Evolutionary conservation across 352 stramenopile genomes (phyloP).

Genomic region (Globisporangium cederbergense): DNA sequence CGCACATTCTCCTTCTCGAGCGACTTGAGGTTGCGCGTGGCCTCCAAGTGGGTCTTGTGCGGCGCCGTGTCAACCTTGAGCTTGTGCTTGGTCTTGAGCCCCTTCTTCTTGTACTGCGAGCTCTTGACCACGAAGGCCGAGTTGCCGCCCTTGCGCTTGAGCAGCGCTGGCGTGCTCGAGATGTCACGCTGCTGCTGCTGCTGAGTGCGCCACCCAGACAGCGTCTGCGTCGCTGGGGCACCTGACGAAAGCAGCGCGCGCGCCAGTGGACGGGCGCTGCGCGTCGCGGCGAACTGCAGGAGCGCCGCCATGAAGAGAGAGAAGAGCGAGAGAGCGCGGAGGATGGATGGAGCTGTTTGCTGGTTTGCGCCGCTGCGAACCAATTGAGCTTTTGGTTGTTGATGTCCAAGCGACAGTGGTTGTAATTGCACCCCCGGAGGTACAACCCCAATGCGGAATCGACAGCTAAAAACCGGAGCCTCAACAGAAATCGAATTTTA

Average conservation of each 20-base stretch:
- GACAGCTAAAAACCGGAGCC: too few relatives aligned
- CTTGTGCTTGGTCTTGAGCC: conserved; percentile 65
- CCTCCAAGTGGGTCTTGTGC: conserved; percentile 55
- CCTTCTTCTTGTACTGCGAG: conserved; percentile 44
- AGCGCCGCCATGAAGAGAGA: conserved; percentile 22
- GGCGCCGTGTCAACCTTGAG: conserved; percentile 55
- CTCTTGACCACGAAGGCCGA: conserved; percentile 66
- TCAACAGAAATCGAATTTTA: too few relatives aligned
- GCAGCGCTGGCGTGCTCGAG: conserved; percentile 36
- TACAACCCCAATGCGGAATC: too few relatives aligned
- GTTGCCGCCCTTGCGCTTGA: conserved; percentile 64
- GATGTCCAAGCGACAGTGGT: neutral
- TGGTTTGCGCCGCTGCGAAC: conserved; percentile 3
- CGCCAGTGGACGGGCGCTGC: conserved; percentile 8
- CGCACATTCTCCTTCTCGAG: conserved; percentile 30
- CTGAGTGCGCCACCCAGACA: conserved; percentile 3
- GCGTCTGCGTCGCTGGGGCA: neutral
- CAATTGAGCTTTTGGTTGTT: conserved; percentile 1
- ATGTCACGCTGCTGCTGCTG: conserved; percentile 25
- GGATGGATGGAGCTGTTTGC: conserved; percentile 3
- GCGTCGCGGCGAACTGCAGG: conserved; percentile 27
- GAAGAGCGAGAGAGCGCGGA: neutral
- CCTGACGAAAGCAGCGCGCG: conserved; percentile 6
- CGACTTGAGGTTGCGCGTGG: conserved; percentile 42
- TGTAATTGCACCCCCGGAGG: neutral